Base-by-base conservation (phyloP, 2,329 filamentous ascomycete genomes). In the Lachnellula hyalina region DNA sequence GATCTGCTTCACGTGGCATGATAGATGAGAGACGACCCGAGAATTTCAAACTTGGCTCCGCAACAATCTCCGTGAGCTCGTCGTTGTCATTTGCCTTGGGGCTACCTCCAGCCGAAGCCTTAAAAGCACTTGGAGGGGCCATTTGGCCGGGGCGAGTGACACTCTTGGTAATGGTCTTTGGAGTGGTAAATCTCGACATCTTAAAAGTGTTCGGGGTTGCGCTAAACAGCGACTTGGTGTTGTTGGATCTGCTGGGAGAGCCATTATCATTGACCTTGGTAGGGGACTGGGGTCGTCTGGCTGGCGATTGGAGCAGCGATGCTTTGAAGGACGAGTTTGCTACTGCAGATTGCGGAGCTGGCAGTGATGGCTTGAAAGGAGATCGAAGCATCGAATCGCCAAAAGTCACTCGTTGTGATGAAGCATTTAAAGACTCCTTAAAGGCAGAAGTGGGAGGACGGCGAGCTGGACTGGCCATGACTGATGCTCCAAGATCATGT, bases 361-460 rank as follows among this genome's bases (percentile, higher is more conserved):
- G 56, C 15, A 65, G 56, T 35, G 65, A 64, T 41, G 54, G 53
- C 51, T 66, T 69, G 56, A 69, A 67, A 21, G 67, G 65, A 1
- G 67, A 67, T 36, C 61, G 55, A n/a, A 65, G 54, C 50, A 66
- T 52, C 38, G 62, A 61, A 17, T 62, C 61, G 19, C 63, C 62
- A 15, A 68, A 50, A 8, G 56, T 51, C 11, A 74, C 65, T 36
- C 74, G 73, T 64, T 80, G 82, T 1, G 82, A 78, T 0, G 82
- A 81, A 1, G 79, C 80, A 58, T 75, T 81, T 66, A 84, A 71
- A 0, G 75, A 70, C 23, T 83, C 81, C 62, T 79, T 84, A 60
- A 72, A 74, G 0, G 82, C 77, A 1, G 80, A 79, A 5, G 74
- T 63, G 1, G 79, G 75, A 8, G 74, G 73, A 28, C 81, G 75